Base-by-base conservation (phyloP, 495 filamentous ascomycete genomes). In the Bacidia rubella region DNA sequence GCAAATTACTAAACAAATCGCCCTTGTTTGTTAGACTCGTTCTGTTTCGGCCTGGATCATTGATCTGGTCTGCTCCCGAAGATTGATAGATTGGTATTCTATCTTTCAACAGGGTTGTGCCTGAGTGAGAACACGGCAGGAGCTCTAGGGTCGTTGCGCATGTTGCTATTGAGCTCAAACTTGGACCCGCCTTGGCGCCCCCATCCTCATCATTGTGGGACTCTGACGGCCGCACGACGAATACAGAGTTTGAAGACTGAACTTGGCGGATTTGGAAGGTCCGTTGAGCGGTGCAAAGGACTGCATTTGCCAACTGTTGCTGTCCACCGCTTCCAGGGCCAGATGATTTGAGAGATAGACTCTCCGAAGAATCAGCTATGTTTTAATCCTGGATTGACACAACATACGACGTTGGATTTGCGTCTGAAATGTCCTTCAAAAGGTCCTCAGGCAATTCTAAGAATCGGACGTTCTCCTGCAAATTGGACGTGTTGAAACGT, bases 201-300 rank as follows among this genome's bases (percentile, higher is more conserved):
- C 60, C 47, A 2, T 39, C 21, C 25, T 55, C 54, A 12, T 52
- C 50, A 19, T 65, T 55, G 43, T 63, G 62, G 2, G 57, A 51
- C 2, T 57, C 58, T 42, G 71, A 72, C n/a, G 86, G 75, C 25
- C 71, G 65, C 24, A 87, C 70, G 7, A 95, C 62, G 65, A 87
- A 84, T 32, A 95, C 68, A 4, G 83, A 83, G 63, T 96, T 96
- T 15, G 88, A 95, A 0, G 88, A 90, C 61, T 90, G 87, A 56
- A 95, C 88, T 65, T 95, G 87, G 19, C 86, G 86, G 47, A 95
- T 72, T 26, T 79, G 79, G 71, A 82, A 96, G 19, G 83, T 90
- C 62, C 79, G 72, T 15, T 71, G 68, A 2, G 75, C 65, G 2
- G 82, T 84, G 63, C 80, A 87, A 54, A 96, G 74, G 51, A 92